Base-by-base conservation (phyloP, 352 stramenopile genomes). In the Pythium utonaiense region DNA sequence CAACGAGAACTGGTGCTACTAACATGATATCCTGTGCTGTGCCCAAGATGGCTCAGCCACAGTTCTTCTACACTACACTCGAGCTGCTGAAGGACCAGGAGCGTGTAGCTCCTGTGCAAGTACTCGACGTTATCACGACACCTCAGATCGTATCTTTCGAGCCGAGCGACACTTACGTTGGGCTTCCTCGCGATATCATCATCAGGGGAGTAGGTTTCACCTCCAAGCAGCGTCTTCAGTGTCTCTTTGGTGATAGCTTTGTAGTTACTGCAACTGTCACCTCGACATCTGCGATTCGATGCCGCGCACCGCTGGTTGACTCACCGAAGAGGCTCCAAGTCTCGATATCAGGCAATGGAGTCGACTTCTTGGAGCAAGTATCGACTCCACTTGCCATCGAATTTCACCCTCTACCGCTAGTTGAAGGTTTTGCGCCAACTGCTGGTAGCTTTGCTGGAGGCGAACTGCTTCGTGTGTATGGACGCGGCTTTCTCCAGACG, bases 131-230 rank as follows among this genome's bases (percentile, higher is more conserved):
- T n/a, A n/a, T 25, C 1, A 22, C 25, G 17, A 30, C 67, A 12
- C 52, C 57, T 13, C 31, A 30, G 6, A 30, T 66, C 9, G 10
- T 25, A 12, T 22, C 27, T 17, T 13, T 62, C n/a, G 40, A 58
- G 12, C 52, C 57, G 54, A 57, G 4, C 9, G 19, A 53, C 41
- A 21, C 50, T 2, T 55, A 59, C 28, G 52, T 58, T 21, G 51
- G 52, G 28, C 16, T 31, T 28, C 1, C 16, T 14, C 17, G 33
- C 2, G 21, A 30, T 16, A 57, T 75, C 31, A 14, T 57, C 22
- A 62, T 69, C 14, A 21, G 33, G 9, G 67, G 67, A 8, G 14
- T 57, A n/a, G 63, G 61, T 0, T 75, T 75, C 42, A 21, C 52
- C 6, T 31, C 22, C 0, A 8, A 52, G 1, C 24, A 57, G 30